phyloP scores from a whole-genome alignment of 2,329 filamentous ascomycete species.

The Reticulascus tulasneorum region DNA sequence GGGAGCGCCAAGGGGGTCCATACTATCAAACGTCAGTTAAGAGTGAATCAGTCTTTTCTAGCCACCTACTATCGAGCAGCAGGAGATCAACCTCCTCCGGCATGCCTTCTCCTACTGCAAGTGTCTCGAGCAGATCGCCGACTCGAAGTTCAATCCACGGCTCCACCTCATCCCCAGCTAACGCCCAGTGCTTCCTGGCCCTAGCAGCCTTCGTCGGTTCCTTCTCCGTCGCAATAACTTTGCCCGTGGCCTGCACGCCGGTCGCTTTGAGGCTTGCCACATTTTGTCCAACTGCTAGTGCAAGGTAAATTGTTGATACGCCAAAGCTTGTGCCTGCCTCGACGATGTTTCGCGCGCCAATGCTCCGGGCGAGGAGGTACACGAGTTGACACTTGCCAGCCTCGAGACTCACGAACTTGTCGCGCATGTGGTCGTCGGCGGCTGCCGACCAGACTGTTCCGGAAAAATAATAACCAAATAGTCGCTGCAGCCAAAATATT shows the following conservation, averaged over 20 bases:
- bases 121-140: constrained; percentile 54
- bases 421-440: too few species aligned
- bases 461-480: too few species aligned
- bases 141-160: constrained; percentile 51
- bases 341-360: constrained; percentile 46
- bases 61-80: constrained; percentile 55
- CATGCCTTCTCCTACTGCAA: constrained; percentile 38
- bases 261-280: too few species aligned
- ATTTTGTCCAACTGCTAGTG: constrained; percentile 51
- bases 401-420: constrained; percentile 58
- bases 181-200: constrained; percentile 51
- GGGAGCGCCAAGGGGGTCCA: constrained; percentile 53
- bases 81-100: constrained; percentile 50
- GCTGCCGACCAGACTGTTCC: too few species aligned
- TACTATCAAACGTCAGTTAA: constrained; percentile 31
- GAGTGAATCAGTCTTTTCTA: not conserved
- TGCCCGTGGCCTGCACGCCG: constrained; percentile 20
- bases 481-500: too few species aligned
- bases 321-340: constrained; percentile 61
- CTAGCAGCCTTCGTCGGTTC: constrained; percentile 48
- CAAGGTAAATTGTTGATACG: constrained; percentile 59
- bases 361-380: constrained; percentile 48
- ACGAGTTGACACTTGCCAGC: constrained; percentile 53
- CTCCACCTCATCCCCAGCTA: constrained; percentile 44
- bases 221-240: constrained; percentile 58